These are phyloP conservation scores for Fusarium buxicola DNA, from an alignment of 2,329 filamentous ascomycete species.

Conservation along the genomic window DNA sequence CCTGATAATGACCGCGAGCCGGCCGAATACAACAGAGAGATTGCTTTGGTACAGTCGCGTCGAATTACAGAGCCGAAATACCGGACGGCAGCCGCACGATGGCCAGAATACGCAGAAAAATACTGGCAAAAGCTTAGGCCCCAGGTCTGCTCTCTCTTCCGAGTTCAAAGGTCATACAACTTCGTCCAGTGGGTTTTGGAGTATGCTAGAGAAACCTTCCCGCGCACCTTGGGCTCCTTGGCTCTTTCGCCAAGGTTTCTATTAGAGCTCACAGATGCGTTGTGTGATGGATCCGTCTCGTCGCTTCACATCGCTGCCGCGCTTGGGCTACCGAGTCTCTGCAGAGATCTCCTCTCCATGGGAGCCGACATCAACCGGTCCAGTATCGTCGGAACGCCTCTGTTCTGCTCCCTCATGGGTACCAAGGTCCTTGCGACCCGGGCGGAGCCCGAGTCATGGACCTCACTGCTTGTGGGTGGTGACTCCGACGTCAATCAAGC, in stretches of 20 bases:
- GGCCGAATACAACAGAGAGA: conserved; percentile 44
- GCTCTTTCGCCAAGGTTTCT: conserved; percentile 40
- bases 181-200: conserved; percentile 54
- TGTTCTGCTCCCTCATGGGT: conserved; percentile 52
- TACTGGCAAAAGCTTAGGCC: conserved; percentile 46
- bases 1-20: conserved; percentile 44
- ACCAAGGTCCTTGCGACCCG: conserved; percentile 40
- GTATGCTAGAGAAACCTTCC: conserved; percentile 48
- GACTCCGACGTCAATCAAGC: conserved; percentile 26
- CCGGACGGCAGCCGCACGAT: conserved; percentile 43
- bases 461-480: conserved; percentile 22
- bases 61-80: conserved; percentile 42
- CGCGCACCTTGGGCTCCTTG: conserved; percentile 38
- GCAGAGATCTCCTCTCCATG: conserved; percentile 40
- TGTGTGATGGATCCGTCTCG: conserved; percentile 45
- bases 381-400: conserved; percentile 47
- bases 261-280: conserved; percentile 46
- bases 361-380: conserved; percentile 37
- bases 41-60: conserved; percentile 36
- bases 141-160: conserved; percentile 48
- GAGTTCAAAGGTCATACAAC: conserved; percentile 40
- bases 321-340: conserved; percentile 48
- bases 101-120: conserved; percentile 44
- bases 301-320: conserved; percentile 52
- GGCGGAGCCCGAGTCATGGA: conserved; percentile 39